These are phyloP conservation scores for Evernia prunastri DNA, from an alignment of 495 filamentous ascomycete species.

Conservation along the genomic window DNA sequence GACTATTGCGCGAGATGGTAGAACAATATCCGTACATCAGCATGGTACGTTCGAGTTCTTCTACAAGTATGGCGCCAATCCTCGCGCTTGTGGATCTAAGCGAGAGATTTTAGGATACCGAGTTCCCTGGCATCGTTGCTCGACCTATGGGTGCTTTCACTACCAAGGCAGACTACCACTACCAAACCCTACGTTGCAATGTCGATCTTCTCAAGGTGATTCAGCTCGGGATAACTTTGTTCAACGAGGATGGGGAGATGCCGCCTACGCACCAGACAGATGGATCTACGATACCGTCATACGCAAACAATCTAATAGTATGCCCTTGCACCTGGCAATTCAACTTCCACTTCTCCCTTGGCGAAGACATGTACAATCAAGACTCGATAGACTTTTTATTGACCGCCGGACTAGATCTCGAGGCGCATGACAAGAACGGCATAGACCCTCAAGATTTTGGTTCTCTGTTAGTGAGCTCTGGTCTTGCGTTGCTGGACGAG, in stretches of 20 bases:
- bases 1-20: constrained; percentile 65
- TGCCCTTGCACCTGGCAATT: constrained; percentile 95
- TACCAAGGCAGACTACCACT: constrained; percentile 95
- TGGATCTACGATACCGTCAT: constrained; percentile 39
- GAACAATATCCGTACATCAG: constrained; percentile 90
- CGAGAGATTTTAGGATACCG: constrained; percentile 66
- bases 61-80: not conserved
- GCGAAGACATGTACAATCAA: constrained; percentile 93
- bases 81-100: constrained; percentile 25
- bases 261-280: constrained; percentile 58
- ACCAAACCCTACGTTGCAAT: constrained; percentile 94
- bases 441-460: constrained; percentile 88
- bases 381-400: constrained; percentile 83
- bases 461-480: constrained; percentile 80
- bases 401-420: constrained; percentile 83
- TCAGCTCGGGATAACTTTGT: constrained; percentile 89
- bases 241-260: constrained; percentile 78
- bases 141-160: constrained; percentile 89
- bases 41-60: constrained; percentile 56
- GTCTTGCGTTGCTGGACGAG: constrained; percentile 79
- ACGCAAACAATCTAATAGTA: constrained; percentile 51
- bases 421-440: constrained; percentile 72
- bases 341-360: constrained; percentile 93
- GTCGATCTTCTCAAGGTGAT: constrained; percentile 96
- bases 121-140: constrained; percentile 93